Conservation (phyloP, 2,329 filamentous ascomycete genomes). For the Fusarium mexicanum region DNA sequence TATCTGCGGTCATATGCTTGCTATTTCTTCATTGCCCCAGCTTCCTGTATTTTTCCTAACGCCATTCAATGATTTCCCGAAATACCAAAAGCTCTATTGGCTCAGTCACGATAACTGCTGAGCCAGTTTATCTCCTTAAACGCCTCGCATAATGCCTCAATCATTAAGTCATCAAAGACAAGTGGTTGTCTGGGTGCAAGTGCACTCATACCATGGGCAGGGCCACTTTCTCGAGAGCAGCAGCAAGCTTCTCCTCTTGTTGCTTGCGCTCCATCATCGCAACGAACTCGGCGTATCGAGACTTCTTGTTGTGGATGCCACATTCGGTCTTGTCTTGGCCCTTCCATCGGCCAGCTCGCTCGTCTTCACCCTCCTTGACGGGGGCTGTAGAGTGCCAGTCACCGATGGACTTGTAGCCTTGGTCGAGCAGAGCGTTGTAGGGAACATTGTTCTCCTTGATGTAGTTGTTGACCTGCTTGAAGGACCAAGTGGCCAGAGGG, state of each 20-base stretch:
- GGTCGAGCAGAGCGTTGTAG: constrained; percentile 90
- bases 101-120: constrained; percentile 17
- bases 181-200: constrained; percentile 26
- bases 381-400: constrained; percentile 98
- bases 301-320: constrained; percentile 98
- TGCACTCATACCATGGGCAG: constrained; percentile 42
- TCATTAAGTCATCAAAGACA: constrained; percentile 44
- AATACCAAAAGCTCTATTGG: constrained; percentile 9
- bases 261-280: constrained; percentile 76
- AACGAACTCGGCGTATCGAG: constrained; percentile 88
- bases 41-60: constrained; percentile 32
- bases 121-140: constrained; percentile 34
- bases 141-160: constrained; percentile 42
- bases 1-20: constrained; percentile 20
- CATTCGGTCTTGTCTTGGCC: constrained; percentile 96
- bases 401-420: constrained; percentile 96
- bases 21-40: constrained; percentile 16
- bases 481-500: constrained; percentile 93
- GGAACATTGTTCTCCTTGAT: constrained; percentile 87
- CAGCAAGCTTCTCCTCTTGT: constrained; percentile 57
- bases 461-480: constrained; percentile 89
- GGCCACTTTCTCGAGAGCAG: constrained; percentile 43
- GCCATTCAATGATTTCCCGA: constrained; percentile 35
- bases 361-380: constrained; percentile 90
- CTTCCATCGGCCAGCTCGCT: constrained; percentile 97